Percentiles rank a stretch among this genome's conserved stretches.
Evolutionary conservation across 2,329 filamentous ascomycete species (phyloP).

Genomic region (Phyllosticta citriasiana): DNA sequence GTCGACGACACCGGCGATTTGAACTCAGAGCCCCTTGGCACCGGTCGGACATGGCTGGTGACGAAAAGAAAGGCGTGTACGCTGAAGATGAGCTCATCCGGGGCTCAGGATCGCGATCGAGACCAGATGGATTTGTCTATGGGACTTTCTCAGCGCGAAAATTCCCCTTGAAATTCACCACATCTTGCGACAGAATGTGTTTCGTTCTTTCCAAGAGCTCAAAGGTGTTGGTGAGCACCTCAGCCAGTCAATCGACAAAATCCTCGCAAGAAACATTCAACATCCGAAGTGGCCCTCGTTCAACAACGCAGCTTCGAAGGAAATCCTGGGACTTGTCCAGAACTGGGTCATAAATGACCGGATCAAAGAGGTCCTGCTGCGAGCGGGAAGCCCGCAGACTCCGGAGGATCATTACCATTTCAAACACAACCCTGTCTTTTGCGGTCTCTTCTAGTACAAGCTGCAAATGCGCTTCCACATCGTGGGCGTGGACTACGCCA

Average conservation of each 20-base stretch:
- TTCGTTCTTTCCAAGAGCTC: constrained; percentile 11
- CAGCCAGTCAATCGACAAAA: constrained; percentile 8
- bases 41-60: not conserved
- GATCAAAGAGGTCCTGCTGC: not conserved
- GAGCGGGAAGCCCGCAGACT: not conserved
- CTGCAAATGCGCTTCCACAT: constrained; percentile 24
- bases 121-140: constrained; percentile 18
- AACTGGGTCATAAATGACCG: constrained; percentile 9
- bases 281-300: constrained; percentile 15
- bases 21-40: not conserved
- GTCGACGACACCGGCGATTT: not conserved
- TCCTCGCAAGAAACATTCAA: constrained; percentile 8
- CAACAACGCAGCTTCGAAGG: constrained; percentile 13
- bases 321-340: constrained; percentile 10
- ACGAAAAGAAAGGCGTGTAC: not conserved
- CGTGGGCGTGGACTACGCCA: constrained; percentile 23
- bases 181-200: constrained; percentile 16
- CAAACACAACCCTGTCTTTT: constrained; percentile 16
- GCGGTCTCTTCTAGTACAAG: constrained; percentile 30
- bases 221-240: not conserved
- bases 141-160: constrained; percentile 22
- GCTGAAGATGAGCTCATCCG: constrained; percentile 15
- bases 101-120: constrained; percentile 18
- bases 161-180: constrained; percentile 28
- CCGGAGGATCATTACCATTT: constrained; percentile 11